Conservation (phyloP, 2,329 filamentous ascomycete genomes). For the Phoma sp. region DNA sequence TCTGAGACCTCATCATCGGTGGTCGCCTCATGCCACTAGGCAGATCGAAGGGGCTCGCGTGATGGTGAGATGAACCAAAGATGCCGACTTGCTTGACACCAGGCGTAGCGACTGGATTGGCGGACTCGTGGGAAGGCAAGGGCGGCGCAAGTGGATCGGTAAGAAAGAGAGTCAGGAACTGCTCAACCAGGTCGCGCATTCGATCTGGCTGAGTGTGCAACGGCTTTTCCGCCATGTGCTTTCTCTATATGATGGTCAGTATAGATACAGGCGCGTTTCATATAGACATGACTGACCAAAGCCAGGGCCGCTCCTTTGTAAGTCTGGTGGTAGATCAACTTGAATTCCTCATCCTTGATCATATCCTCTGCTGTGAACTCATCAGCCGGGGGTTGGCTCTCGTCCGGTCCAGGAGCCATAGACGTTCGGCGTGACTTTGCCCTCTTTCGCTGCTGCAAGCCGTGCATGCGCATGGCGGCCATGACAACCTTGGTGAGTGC, state of each 20-base stretch:
- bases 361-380: constrained; percentile 36
- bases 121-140: constrained; percentile 15
- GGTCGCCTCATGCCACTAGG: constrained; percentile 34
- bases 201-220: constrained; percentile 51
- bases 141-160: constrained; percentile 50
- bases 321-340: constrained; percentile 59
- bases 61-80: constrained; percentile 29
- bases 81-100: constrained; percentile 28
- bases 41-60: constrained; percentile 43
- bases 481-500: constrained; percentile 57
- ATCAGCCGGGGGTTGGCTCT: constrained; percentile 22
- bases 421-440: constrained; percentile 35
- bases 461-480: constrained; percentile 61
- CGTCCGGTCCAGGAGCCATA: constrained; percentile 23
- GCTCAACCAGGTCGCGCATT: constrained; percentile 57
- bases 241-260: constrained; percentile 36
- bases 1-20: constrained; percentile 23
- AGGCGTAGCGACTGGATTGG: constrained; percentile 36
- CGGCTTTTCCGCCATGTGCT: constrained; percentile 45
- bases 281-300: constrained; percentile 39
- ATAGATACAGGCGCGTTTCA: neutral
- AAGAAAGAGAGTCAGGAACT: constrained; percentile 55
- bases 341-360: constrained; percentile 58
- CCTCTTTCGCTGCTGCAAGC: constrained; percentile 54
- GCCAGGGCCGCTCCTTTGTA: constrained; percentile 58